Evolutionary conservation across 768 basidiomycete genomes (phyloP), one percentile per base, ranked within the genome.

Genomic region (Pholiota conissans): DNA sequence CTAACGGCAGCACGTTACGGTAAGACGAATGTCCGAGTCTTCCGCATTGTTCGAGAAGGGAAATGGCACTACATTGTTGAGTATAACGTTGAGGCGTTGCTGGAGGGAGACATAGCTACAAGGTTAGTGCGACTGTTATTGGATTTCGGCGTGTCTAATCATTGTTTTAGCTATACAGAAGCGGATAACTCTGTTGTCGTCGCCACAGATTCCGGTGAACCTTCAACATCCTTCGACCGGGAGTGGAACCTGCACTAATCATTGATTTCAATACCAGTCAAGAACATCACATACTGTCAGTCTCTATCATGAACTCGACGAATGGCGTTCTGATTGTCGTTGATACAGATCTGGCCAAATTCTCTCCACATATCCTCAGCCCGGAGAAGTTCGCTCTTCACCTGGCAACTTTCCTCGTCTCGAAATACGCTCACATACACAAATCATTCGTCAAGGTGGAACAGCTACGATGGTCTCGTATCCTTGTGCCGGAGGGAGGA

Each of bases 151-250:
- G 50, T 39, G 9, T 37, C 52, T 10, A 45, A 46, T 55, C 20
- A 16, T 7, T 34, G 27, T 26, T 35, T 22, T 51, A 92, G 92
- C 65, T 98, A 90, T 71, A 96, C 92, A 3, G 63, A 92, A 62
- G 93, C 91, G 0, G 93, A 98, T 67, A 98, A 98, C 73, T 82
- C 82, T 2, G 84, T 88, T 9, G 81, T 97, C 9, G 93, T 98
- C 2, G 88, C 95, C 2, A 98, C 95, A 1, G 95, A 98, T 73
- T 91, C 92, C 1, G 87, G 92, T 93, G 64, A 65, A 89, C 76
- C 52, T n/a, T 37, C 30, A 42, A 24, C 53, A n/a, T 39, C 20
- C 32, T 40, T n/a, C n/a, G n/a, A n/a, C n/a, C n/a, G n/a, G n/a
- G n/a, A n/a, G n/a, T n/a, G n/a, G n/a, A n/a, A n/a, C n/a, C n/a